Base-by-base conservation (phyloP, 1,284 basidiomycete genomes). In the Irpex sp. region DNA sequence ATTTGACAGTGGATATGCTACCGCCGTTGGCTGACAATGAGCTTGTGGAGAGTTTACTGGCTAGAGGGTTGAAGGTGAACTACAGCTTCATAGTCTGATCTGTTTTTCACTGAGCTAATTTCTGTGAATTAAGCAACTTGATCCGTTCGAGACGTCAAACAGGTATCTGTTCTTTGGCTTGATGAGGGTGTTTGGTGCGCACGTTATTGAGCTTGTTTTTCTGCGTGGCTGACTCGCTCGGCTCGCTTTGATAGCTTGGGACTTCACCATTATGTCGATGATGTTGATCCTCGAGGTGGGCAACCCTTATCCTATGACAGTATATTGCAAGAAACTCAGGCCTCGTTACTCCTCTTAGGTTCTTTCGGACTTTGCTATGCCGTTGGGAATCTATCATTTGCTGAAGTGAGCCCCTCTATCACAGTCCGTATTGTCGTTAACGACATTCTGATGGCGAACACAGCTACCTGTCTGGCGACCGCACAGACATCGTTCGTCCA, bases 21-120 rank as follows among this genome's bases (percentile, higher is more conserved):
- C 82, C 81, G 19, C 76, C 79, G 0, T 65, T 83, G 17, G 79
- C 82, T 0, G 80, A 83, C 65, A 79, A 79, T 61, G 81, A 84
- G 67, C 67, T 71, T 21, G 76, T 82, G 0, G 70, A 73, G 21
- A 69, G 75, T 61, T 71, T 84, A 1, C 77, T 79, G 56, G 68
- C 74, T 48, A 70, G 73, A 31, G 70, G 74, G 59, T 65, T 74
- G 58, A 67, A 63, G 5, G 69, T 72, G 58, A 8, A 62, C 56
- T 34, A 3, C 19, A 38, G 40, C 8, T 2, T 15, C 11, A 17
- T 13, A 47, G 40, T 49, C 17, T 26, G 49, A 19, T 52, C 13
- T 48, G 19, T 57, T 9, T 17, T 11, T 58, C 40, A 69, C 81
- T 49, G n/a, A 19, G 21, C 21, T 26, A 3, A 40, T 5, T 48